Conservation (phyloP, 164 flowering plant species). For the Vitis riparia region DNA sequence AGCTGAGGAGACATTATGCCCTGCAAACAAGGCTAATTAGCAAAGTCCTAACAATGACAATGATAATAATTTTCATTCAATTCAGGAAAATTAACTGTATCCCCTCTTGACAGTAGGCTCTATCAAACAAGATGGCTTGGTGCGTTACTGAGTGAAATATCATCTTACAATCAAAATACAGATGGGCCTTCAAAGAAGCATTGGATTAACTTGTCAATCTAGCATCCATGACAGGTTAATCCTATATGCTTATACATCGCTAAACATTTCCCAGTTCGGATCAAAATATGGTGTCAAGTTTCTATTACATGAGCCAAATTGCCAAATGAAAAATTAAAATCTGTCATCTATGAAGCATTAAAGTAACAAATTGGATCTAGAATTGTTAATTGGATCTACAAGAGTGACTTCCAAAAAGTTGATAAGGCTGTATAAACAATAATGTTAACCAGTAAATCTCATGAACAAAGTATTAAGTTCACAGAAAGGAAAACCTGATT, state of each 20-base stretch:
- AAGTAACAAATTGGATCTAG: not conserved
- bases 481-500: conserved; percentile 69
- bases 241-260: too few relatives aligned
- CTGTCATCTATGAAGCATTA: not conserved
- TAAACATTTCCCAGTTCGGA: not conserved
- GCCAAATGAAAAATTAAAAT: not conserved
- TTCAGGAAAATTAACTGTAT: too few relatives aligned
- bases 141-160: too few relatives aligned
- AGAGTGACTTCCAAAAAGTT: not conserved
- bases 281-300: not conserved
- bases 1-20: conserved; percentile 94
- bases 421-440: not conserved
- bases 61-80: too few relatives aligned
- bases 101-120: too few relatives aligned
- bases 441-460: not conserved
- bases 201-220: too few relatives aligned
- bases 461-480: conserved; percentile 1
- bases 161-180: too few relatives aligned
- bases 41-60: not conserved
- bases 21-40: conserved; percentile 38
- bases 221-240: too few relatives aligned
- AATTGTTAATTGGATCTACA: not conserved
- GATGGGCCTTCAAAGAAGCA: too few relatives aligned
- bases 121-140: too few relatives aligned
- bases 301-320: not conserved